Evolutionary conservation across 768 basidiomycete species (phyloP).

Genomic region (Sarcodon aspratus): DNA sequence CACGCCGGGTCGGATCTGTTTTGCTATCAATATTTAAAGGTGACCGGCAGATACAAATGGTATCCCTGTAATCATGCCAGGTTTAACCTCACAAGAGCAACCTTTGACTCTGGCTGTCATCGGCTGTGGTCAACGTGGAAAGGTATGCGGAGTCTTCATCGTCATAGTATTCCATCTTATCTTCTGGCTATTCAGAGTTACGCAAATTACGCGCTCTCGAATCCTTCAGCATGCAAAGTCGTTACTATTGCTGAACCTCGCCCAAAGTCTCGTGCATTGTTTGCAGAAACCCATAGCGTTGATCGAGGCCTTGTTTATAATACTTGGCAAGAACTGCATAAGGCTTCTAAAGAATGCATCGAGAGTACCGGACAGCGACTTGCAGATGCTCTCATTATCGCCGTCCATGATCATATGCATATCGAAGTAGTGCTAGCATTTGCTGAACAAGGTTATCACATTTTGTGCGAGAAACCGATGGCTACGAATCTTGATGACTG

Average conservation of each 20-base stretch:
- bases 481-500: constrained; percentile 67
- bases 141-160: constrained; percentile 27
- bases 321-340: constrained; percentile 59
- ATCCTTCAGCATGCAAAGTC: constrained; percentile 59
- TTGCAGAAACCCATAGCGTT: constrained; percentile 45
- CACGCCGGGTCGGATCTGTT: too few relatives aligned
- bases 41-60: too few relatives aligned
- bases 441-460: constrained; percentile 74
- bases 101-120: constrained; percentile 67
- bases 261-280: constrained; percentile 44
- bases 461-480: constrained; percentile 92
- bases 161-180: background rate
- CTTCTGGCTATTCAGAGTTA: constrained; percentile 36
- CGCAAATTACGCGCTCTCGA: constrained; percentile 43
- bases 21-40: too few relatives aligned
- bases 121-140: constrained; percentile 78
- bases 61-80: too few relatives aligned
- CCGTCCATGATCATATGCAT: constrained; percentile 77
- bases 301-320: constrained; percentile 61
- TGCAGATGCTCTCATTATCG: constrained; percentile 73
- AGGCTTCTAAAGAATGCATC: constrained; percentile 57
- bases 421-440: constrained; percentile 64
- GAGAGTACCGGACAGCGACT: constrained; percentile 54
- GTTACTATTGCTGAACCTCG: constrained; percentile 84
- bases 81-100: background rate